phyloP scores from a whole-genome alignment of 495 filamentous ascomycete species.

The Apiosordaria backusii region DNA sequence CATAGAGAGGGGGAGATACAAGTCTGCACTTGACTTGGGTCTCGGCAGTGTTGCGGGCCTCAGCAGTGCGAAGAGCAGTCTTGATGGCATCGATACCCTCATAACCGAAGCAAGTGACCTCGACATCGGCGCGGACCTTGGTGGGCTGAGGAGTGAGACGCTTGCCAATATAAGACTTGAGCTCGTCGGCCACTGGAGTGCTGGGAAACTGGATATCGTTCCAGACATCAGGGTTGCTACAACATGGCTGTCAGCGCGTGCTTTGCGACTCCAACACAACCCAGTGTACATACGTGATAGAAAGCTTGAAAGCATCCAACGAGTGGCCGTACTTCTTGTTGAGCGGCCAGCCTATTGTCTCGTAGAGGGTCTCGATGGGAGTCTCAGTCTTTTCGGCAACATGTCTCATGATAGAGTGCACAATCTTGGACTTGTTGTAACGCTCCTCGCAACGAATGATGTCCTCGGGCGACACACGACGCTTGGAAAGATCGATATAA shows the following conservation, averaged over 20 bases:
- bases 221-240: slow-evolving; percentile 93
- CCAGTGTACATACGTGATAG: slow-evolving; percentile 73
- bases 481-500: slow-evolving; percentile 98
- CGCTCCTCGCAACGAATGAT: slow-evolving; percentile 97
- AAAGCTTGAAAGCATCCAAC: slow-evolving; percentile 96
- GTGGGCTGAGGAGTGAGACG: slow-evolving; percentile 94
- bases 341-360: slow-evolving; percentile 92
- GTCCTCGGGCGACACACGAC: slow-evolving; percentile 94
- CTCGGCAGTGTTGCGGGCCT: slow-evolving; percentile 81
- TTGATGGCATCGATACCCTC: slow-evolving; percentile 99
- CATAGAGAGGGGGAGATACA: slow-evolving; percentile 91
- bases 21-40: slow-evolving; percentile 96
- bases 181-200: slow-evolving; percentile 78
- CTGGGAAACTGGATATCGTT: slow-evolving; percentile 83
- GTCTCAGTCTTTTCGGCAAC: slow-evolving; percentile 94
- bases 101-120: slow-evolving; percentile 97
- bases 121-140: slow-evolving; percentile 95
- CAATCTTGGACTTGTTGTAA: slow-evolving; percentile 99
- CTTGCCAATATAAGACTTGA: slow-evolving; percentile 91
- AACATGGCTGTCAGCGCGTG: slow-evolving; percentile 9
- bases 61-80: slow-evolving; percentile 76
- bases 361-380: slow-evolving; percentile 88
- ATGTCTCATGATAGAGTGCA: slow-evolving; percentile 96
- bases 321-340: slow-evolving; percentile 97
- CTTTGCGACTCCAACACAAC: neutral